These are phyloP conservation scores for Nicotiana attenuata DNA, from an alignment of 257 asterid genomes.

Conservation along the genomic window DNA sequence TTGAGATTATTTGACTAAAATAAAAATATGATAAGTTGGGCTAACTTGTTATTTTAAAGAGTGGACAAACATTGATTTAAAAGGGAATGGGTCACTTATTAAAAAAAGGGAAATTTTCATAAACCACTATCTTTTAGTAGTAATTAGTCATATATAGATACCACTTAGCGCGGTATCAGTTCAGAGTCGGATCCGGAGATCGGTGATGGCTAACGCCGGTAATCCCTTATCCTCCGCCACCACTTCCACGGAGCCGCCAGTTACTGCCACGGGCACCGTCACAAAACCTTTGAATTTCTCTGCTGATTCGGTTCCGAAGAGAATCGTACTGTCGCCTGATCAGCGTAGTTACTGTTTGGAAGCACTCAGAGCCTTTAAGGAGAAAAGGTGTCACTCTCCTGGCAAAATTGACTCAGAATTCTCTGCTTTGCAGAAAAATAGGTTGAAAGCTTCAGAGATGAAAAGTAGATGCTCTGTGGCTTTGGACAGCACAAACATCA, in stretches of 20 bases:
- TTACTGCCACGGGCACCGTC: conserved; percentile 23
- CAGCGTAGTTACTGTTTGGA: conserved; percentile 61
- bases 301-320: conserved; percentile 31
- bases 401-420: conserved; percentile 46
- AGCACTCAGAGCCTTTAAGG: conserved; percentile 50
- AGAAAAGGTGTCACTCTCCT: conserved; percentile 35
- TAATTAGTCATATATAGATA: no score
- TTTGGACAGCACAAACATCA: conserved; percentile 39
- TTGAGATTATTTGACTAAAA: no score
- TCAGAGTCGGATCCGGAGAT: conserved; percentile 54
- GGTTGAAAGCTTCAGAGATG: conserved; percentile 58
- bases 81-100: no score
- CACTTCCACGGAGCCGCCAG: conserved; percentile 13
- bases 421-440: conserved; percentile 45
- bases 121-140: no score
- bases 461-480: conserved; percentile 67
- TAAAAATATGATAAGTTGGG: no score
- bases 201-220: conserved; percentile 51
- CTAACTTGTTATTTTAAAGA: no score
- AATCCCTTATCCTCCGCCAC: conserved; percentile 22
- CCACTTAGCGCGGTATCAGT: conserved; percentile 41
- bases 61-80: no score
- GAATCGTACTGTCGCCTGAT: conserved; percentile 39
- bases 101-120: no score
- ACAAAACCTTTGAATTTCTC: conserved; percentile 35